Evolutionary conservation across 331 rosid genomes (phyloP).

Genomic region (Acacia concinna): DNA sequence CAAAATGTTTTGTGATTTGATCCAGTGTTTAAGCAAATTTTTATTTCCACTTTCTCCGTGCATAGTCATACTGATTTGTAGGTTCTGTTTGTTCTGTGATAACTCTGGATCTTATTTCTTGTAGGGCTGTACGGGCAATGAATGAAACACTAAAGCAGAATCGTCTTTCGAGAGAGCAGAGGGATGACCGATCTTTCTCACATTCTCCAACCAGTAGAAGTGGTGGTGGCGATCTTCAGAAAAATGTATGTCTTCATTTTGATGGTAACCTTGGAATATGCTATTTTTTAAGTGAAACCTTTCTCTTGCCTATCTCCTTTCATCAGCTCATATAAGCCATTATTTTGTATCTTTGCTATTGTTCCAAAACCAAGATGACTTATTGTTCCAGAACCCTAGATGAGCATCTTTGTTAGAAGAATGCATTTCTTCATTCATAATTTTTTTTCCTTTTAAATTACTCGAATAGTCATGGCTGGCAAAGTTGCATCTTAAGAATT

Average conservation of each 20-base stretch:
- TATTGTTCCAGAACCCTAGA: constrained; percentile 6
- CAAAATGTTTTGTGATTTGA: constrained; percentile 14
- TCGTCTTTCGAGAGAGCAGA: constrained; percentile 70
- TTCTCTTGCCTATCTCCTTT: constrained; percentile 9
- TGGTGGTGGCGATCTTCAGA: constrained; percentile 53
- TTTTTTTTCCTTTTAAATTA: not conserved
- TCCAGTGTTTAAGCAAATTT: constrained; percentile 21
- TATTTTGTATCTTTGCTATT: constrained; percentile 1
- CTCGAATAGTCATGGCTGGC: constrained; percentile 6
- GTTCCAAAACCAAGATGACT: constrained; percentile 16
- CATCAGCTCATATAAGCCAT: constrained; percentile 5
- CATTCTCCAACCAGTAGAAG: constrained; percentile 57
- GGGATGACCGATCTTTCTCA: constrained; percentile 58
- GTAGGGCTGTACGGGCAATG: constrained; percentile 98
- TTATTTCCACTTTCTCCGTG: constrained; percentile 13
- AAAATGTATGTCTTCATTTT: constrained; percentile 61
- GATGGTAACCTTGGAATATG: constrained; percentile 38
- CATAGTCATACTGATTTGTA: constrained; percentile 12
- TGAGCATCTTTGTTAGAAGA: not conserved
- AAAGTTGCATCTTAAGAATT: constrained; percentile 17
- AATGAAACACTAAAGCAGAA: constrained; percentile 97
- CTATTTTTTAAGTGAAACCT: constrained; percentile 22
- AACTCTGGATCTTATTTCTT: constrained; percentile 33
- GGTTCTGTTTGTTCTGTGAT: constrained; percentile 26
- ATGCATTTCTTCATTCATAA: not conserved